A percentile compares a stretch with the other conserved stretches of the same genome.
Evolutionary conservation across 495 filamentous ascomycete species (phyloP).

Genomic region (Trichoderma gamsii): DNA sequence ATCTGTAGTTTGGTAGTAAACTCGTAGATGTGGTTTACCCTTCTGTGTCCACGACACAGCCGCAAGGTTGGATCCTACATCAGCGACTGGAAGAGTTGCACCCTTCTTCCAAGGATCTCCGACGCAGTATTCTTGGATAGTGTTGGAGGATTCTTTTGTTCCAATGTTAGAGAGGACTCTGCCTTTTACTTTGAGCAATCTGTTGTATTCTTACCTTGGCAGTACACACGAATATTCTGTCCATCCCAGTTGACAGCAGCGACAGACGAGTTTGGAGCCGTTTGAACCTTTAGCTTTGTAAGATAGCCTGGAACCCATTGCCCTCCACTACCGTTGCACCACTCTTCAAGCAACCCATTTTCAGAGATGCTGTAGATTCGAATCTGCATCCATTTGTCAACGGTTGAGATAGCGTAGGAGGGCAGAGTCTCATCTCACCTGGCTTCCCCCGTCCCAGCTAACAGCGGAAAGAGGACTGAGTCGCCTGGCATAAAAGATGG

Average conservation of each 20-base stretch:
- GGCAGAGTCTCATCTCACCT: neutral
- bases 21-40: neutral
- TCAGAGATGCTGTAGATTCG: neutral
- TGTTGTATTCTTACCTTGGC: neutral
- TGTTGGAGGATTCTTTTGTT: neutral
- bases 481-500: neutral
- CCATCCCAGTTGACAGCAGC: neutral
- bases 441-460: neutral
- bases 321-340: neutral
- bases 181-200: too few species aligned
- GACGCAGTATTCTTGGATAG: neutral
- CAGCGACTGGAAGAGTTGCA: neutral
- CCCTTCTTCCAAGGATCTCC: neutral
- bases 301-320: neutral
- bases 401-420: neutral
- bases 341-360: neutral
- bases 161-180: neutral
- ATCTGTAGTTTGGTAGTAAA: neutral
- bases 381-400: neutral
- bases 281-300: neutral
- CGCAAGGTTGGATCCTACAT: neutral
- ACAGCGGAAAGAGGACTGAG: neutral
- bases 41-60: neutral
- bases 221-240: neutral
- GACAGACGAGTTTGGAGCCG: neutral